Evolutionary conservation across 208 protist genomes (phyloP).

Genomic region (Acanthamoeba sp.): DNA sequence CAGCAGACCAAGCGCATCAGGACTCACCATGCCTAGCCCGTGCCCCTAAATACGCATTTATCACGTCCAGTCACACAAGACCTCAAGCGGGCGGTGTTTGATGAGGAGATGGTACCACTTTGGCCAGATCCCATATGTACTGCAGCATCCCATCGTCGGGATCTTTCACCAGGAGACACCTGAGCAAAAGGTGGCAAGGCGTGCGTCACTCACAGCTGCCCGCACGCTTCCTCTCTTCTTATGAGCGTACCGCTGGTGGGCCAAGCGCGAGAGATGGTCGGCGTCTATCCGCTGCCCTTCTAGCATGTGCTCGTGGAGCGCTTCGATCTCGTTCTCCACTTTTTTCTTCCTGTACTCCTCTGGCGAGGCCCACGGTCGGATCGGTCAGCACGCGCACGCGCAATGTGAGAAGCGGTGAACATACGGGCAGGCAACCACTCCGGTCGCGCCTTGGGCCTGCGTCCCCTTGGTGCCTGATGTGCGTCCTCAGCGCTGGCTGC

Average conservation of each 20-base stretch:
- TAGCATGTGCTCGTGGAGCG: not conserved
- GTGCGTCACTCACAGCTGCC: not conserved
- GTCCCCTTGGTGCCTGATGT: not conserved
- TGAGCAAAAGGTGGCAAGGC: not conserved
- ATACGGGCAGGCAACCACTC: constrained; percentile 22
- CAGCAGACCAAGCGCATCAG: not conserved
- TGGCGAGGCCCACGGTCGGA: not conserved
- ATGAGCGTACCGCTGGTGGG: constrained; percentile 3
- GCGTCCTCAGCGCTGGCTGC: not conserved
- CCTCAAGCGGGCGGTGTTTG: not conserved
- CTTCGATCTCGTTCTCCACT: not conserved
- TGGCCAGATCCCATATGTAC: constrained; percentile 57
- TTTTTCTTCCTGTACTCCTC: not conserved
- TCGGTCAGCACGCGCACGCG: not conserved
- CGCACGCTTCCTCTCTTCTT: no score
- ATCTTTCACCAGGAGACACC: not conserved
- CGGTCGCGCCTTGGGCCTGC: not conserved
- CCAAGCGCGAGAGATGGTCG: constrained; percentile 37
- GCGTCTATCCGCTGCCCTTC: not conserved
- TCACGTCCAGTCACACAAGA: not conserved
- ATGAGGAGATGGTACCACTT: not conserved
- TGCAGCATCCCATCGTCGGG: constrained; percentile 21
- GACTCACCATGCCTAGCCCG: not conserved
- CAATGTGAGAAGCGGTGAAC: not conserved
- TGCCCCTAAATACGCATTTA: not conserved